Conservation (phyloP, 2,329 filamentous ascomycete species). For the Chalara sp. region DNA sequence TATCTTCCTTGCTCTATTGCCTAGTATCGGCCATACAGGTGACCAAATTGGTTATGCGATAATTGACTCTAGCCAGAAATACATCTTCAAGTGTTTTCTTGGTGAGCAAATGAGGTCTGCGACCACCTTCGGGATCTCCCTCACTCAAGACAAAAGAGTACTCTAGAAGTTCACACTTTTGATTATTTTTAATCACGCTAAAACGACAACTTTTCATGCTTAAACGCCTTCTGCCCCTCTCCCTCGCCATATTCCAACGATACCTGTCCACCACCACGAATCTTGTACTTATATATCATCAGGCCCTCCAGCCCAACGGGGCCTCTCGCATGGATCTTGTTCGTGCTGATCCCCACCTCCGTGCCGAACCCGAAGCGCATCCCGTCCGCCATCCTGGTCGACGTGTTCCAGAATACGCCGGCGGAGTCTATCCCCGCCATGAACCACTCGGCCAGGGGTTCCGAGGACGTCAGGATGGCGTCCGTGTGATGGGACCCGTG, state of each 20-base stretch:
- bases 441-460: slow-evolving; percentile 68
- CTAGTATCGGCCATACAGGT: too few relatives aligned
- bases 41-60: too few relatives aligned
- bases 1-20: too few relatives aligned
- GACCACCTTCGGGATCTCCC: too few relatives aligned
- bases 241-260: slow-evolving; percentile 67
- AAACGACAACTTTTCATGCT: slow-evolving; percentile 44
- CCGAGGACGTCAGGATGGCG: slow-evolving; percentile 69
- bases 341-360: slow-evolving; percentile 96
- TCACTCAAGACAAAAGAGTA: too few relatives aligned
- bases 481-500: slow-evolving; percentile 95
- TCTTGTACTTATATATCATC: slow-evolving; percentile 95
- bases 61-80: too few relatives aligned
- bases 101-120: too few relatives aligned
- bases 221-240: slow-evolving; percentile 50
- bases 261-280: slow-evolving; percentile 77
- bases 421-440: slow-evolving; percentile 81
- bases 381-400: slow-evolving; percentile 88
- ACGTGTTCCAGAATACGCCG: slow-evolving; percentile 95
- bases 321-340: slow-evolving; percentile 93
- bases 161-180: background rate
- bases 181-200: slow-evolving; percentile 1
- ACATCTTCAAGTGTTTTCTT: too few relatives aligned
- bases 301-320: slow-evolving; percentile 91
- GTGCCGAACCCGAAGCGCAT: slow-evolving; percentile 98